Evolutionary conservation across 1,284 basidiomycete genomes (phyloP).

Genomic region (Malassezia yamatoensis): DNA sequence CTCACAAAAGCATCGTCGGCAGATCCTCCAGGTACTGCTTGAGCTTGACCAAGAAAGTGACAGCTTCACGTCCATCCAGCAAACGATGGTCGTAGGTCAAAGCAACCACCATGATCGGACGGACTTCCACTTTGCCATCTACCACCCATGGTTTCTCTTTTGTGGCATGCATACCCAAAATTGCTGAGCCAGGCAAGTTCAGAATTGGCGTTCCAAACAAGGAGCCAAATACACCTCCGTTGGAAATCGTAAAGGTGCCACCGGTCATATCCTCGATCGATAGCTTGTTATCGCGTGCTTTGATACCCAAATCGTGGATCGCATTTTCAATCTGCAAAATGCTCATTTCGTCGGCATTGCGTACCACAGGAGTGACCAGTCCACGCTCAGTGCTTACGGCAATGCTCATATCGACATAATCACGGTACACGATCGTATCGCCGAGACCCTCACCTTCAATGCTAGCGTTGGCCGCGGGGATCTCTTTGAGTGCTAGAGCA

Average conservation of each 20-base stretch:
- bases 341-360: constrained; percentile 77
- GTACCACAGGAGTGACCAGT: constrained; percentile 86
- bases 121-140: constrained; percentile 58
- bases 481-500: constrained; percentile 75
- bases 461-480: constrained; percentile 85
- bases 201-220: constrained; percentile 87
- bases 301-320: constrained; percentile 79
- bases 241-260: constrained; percentile 96
- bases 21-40: constrained; percentile 48
- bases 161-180: constrained; percentile 91
- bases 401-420: constrained; percentile 60
- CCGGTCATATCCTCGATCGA: constrained; percentile 77
- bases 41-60: constrained; percentile 83
- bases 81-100: constrained; percentile 93
- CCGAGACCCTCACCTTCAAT: constrained; percentile 62
- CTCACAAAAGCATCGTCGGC: constrained; percentile 40
- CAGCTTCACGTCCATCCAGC: constrained; percentile 88
- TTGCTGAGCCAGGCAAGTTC: constrained; percentile 89
- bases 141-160: constrained; percentile 89
- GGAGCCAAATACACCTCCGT: constrained; percentile 96
- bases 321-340: constrained; percentile 87
- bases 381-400: constrained; percentile 97
- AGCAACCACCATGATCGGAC: constrained; percentile 77
- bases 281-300: constrained; percentile 89
- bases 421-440: constrained; percentile 87